phyloP scores from a whole-genome alignment of 345 rosid species.

The Euphorbia lathyris region DNA sequence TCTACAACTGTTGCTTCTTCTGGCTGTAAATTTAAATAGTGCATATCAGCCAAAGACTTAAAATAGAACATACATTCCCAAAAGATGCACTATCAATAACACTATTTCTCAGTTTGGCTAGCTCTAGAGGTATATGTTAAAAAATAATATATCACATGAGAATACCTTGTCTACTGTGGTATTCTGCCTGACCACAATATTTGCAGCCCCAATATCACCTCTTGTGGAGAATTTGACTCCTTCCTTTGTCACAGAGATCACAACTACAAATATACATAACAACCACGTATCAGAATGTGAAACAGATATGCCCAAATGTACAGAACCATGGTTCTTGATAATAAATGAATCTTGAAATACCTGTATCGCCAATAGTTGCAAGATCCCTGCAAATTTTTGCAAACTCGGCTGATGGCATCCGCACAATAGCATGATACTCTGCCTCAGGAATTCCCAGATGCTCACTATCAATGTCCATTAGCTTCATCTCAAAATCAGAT shows the following conservation, averaged over 20 bases:
- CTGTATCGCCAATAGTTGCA: constrained; percentile 92
- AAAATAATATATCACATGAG: not conserved
- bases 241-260: constrained; percentile 94
- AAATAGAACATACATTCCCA: not conserved
- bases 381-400: constrained; percentile 89
- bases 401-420: constrained; percentile 94
- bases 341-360: constrained; percentile 27
- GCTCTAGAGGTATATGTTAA: not conserved
- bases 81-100: not conserved
- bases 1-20: constrained; percentile 83
- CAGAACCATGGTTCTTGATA: not conserved
- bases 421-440: constrained; percentile 90
- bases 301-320: not conserved
- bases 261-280: constrained; percentile 43
- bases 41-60: constrained; percentile 2
- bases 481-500: constrained; percentile 95
- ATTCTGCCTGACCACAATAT: constrained; percentile 91
- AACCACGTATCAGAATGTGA: not conserved
- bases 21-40: constrained; percentile 51
- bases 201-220: constrained; percentile 95
- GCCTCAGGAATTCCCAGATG: constrained; percentile 99
- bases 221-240: constrained; percentile 96
- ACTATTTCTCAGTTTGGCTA: not conserved
- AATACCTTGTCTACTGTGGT: constrained; percentile 86
- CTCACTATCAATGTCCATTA: constrained; percentile 98